Percentiles rank a stretch among this genome's conserved stretches.
Evolutionary conservation across 2,329 filamentous ascomycete genomes (phyloP).

Genomic region (Grosmannia clavigera): DNA sequence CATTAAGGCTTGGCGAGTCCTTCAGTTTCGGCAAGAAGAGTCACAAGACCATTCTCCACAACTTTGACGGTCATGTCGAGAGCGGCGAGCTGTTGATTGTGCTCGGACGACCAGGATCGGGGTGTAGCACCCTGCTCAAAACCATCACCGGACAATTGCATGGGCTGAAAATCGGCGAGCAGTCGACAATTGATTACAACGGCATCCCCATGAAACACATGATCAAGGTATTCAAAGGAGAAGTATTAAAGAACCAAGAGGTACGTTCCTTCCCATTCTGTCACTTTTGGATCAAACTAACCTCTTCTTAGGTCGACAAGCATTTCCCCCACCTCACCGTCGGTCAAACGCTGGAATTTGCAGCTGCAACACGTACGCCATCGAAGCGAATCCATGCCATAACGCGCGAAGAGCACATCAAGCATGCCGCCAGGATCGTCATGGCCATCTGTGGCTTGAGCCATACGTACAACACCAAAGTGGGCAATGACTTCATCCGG

Average conservation of each 20-base stretch:
- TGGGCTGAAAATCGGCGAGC: constrained; percentile 38
- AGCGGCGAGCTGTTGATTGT: constrained; percentile 45
- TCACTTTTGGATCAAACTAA: not conserved
- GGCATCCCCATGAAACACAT: constrained; percentile 41
- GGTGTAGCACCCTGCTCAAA: constrained; percentile 45
- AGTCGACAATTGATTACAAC: constrained; percentile 48
- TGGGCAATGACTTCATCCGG: constrained; percentile 55
- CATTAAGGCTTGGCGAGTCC: constrained; percentile 30
- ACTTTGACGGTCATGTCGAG: constrained; percentile 42
- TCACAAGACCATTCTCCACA: constrained; percentile 42
- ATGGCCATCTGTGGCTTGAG: constrained; percentile 60
- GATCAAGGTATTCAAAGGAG: constrained; percentile 49
- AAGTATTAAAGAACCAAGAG: constrained; percentile 66
- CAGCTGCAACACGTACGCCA: constrained; percentile 1
- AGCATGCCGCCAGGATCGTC: constrained; percentile 18
- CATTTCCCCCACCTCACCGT: constrained; percentile 60
- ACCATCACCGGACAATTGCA: constrained; percentile 47
- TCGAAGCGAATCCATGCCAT: not conserved
- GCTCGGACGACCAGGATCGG: constrained; percentile 42
- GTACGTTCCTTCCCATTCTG: not conserved
- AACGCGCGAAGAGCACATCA: not conserved
- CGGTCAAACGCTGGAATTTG: constrained; percentile 50
- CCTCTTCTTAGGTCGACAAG: constrained; percentile 30
- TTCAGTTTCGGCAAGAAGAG: constrained; percentile 41
- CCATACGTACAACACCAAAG: constrained; percentile 53